phyloP scores from a whole-genome alignment of 306 rosid genomes.

The Trifolium pratense region DNA sequence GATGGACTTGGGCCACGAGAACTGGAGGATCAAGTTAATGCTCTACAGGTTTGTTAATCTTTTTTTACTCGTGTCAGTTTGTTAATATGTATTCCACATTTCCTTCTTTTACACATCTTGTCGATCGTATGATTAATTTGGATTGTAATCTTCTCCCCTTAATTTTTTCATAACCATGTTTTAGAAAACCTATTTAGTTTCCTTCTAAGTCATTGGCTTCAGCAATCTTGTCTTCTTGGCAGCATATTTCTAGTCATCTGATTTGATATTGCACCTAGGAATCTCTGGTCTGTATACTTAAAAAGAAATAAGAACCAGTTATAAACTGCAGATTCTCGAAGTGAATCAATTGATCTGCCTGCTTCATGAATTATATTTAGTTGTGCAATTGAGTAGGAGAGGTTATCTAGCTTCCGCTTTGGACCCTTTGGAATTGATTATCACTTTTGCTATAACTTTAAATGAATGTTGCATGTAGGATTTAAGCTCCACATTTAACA shows the following conservation, averaged over 20 bases:
- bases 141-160: constrained; percentile 30
- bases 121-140: constrained; percentile 32
- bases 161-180: constrained; percentile 21
- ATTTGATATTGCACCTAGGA: constrained; percentile 27
- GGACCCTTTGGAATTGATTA: constrained; percentile 7
- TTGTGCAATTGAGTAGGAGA: constrained; percentile 24
- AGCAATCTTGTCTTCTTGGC: constrained; percentile 32
- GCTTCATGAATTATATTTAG: constrained; percentile 18
- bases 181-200: constrained; percentile 16
- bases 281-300: constrained; percentile 16
- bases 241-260: constrained; percentile 9
- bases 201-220: background rate
- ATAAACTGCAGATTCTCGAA: constrained; percentile 2
- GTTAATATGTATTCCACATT: constrained; percentile 7
- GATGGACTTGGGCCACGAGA: constrained; percentile 46
- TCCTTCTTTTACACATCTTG: constrained; percentile 5
- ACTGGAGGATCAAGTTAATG: constrained; percentile 53
- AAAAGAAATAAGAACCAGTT: background rate
- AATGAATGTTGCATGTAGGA: constrained; percentile 35
- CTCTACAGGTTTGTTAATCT: constrained; percentile 52
- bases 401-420: constrained; percentile 10
- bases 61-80: constrained; percentile 27
- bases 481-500: constrained; percentile 28
- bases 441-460: constrained; percentile 23
- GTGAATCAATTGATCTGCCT: constrained; percentile 3